Conservation (phyloP, 306 rosid species). For the Cucurbita moschata region DNA sequence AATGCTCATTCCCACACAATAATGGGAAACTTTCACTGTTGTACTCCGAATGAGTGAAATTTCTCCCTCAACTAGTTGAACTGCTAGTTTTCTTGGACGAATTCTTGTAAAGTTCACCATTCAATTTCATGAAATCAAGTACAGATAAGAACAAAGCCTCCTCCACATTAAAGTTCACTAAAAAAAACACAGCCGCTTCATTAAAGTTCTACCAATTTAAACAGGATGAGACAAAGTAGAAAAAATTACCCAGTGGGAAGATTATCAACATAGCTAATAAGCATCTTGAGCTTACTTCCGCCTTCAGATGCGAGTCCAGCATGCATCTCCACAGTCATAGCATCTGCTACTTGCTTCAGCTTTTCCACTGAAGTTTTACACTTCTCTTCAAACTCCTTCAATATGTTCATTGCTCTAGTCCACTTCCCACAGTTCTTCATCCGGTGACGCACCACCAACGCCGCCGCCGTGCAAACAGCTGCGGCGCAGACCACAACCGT, state of each 20-base stretch:
- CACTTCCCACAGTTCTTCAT: slow-evolving; percentile 39
- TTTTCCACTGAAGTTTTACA: slow-evolving; percentile 53
- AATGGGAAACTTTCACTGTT: background rate
- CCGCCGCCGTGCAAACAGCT: slow-evolving; percentile 72
- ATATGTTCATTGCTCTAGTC: slow-evolving; percentile 32
- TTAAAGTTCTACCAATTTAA: background rate
- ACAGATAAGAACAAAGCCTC: background rate
- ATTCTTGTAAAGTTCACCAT: background rate
- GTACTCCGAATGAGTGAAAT: too few relatives aligned
- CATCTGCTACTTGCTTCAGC: slow-evolving; percentile 66
- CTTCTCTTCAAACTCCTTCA: slow-evolving; percentile 56
- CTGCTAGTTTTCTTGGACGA: background rate
- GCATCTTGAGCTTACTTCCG: slow-evolving; percentile 91
- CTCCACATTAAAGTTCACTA: background rate
- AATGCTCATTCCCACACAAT: too few relatives aligned
- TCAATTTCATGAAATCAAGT: background rate
- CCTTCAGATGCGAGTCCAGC: slow-evolving; percentile 96
- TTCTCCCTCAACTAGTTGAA: background rate
- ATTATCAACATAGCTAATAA: slow-evolving; percentile 78
- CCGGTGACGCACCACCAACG: slow-evolving; percentile 43
- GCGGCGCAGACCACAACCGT: slow-evolving; percentile 62
- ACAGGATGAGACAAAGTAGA: background rate
- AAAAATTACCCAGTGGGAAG: slow-evolving; percentile 75
- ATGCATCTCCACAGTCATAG: slow-evolving; percentile 91
- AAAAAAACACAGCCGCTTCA: too few relatives aligned